These are phyloP conservation scores for Cornus controversa DNA, from an alignment of 148 eudicot genomes.

Conservation along the genomic window DNA sequence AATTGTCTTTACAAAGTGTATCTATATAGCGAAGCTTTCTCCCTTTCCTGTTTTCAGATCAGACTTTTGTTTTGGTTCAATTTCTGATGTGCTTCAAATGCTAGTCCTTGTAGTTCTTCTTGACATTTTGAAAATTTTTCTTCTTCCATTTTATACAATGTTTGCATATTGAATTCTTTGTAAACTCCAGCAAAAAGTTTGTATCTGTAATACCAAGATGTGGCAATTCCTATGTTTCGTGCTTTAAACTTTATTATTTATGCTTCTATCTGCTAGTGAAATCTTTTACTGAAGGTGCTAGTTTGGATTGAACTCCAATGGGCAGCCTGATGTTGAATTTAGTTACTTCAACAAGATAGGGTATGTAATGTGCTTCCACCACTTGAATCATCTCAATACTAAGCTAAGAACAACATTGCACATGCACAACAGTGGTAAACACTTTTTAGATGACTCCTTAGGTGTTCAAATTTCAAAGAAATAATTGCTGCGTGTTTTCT, in stretches of 20 bases:
- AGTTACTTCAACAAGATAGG: constrained; percentile 56
- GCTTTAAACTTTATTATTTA: not conserved
- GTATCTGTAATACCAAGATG: too few relatives aligned
- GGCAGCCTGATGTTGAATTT: constrained; percentile 74
- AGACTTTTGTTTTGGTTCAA: not conserved
- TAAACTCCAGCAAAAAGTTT: too few relatives aligned
- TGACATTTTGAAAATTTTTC: not conserved
- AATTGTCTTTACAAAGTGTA: not conserved
- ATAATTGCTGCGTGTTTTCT: too few relatives aligned
- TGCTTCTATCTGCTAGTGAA: constrained; percentile 51
- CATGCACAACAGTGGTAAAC: constrained; percentile 95
- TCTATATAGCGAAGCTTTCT: not conserved
- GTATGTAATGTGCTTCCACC: constrained; percentile 62
- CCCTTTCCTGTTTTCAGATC: not conserved
- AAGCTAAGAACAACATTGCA: constrained; percentile 68
- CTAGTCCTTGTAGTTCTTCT: too few relatives aligned
- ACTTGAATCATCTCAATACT: constrained; percentile 91
- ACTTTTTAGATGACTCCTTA: constrained; percentile 23
- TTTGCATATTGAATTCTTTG: too few relatives aligned
- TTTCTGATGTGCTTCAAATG: not conserved
- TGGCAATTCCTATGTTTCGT: not conserved
- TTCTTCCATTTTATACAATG: too few relatives aligned
- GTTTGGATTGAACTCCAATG: constrained; percentile 46
- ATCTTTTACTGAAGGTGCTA: constrained; percentile 84
- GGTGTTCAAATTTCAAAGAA: too few relatives aligned